These are phyloP conservation scores for Cordyceps fumosorosea DNA, from an alignment of 2,329 filamentous ascomycete genomes.

Conservation along the genomic window DNA sequence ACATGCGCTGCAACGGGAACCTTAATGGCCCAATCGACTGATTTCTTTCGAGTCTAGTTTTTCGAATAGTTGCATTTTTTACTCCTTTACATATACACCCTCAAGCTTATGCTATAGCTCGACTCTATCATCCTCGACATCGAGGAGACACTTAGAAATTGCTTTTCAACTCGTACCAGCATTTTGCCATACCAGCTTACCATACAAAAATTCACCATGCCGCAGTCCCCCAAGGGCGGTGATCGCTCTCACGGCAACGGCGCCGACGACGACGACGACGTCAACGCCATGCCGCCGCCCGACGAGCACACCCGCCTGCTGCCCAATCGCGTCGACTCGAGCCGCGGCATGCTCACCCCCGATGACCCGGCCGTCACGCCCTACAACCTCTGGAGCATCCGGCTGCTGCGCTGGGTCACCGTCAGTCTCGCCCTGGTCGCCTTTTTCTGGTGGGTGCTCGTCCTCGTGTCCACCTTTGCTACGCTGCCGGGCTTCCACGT, in stretches of 20 bases:
- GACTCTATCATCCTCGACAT: not conserved
- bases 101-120: not conserved
- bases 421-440: conserved; percentile 67
- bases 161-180: not conserved
- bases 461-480: conserved; percentile 85
- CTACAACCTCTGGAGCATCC: conserved; percentile 90
- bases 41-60: not conserved
- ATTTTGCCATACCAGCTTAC: not conserved
- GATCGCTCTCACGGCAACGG: not conserved
- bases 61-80: not conserved
- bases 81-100: not conserved
- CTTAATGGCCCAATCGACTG: not conserved
- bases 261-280: conserved; percentile 18
- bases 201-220: not conserved
- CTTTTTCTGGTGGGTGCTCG: conserved; percentile 86
- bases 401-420: conserved; percentile 71
- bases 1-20: not conserved
- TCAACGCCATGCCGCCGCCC: conserved; percentile 24
- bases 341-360: conserved; percentile 29
- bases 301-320: conserved; percentile 61
- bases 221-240: conserved; percentile 1
- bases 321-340: conserved; percentile 55
- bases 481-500: conserved; percentile 82
- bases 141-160: not conserved
- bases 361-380: conserved; percentile 61